Conservation (phyloP, 106 monocot genomes). For the Apostasia ramifera region DNA sequence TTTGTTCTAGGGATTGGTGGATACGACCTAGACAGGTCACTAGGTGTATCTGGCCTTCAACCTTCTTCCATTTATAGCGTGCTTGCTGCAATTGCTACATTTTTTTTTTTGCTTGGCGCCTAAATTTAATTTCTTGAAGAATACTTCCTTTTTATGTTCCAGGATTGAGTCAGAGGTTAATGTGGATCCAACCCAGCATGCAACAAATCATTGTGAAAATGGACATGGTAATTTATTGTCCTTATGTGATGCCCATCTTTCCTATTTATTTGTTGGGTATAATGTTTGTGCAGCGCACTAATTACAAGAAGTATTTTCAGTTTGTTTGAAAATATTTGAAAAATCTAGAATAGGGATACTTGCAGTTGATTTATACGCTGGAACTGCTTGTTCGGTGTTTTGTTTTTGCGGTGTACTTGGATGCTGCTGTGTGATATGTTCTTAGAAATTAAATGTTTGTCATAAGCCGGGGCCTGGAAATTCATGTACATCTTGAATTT, state of each 20-base stretch:
- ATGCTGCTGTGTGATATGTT: neutral
- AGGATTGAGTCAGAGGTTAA: conserved; percentile 78
- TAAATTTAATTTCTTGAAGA: neutral
- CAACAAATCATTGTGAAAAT: conserved; percentile 25
- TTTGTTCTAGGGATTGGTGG: conserved; percentile 96
- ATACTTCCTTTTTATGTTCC: conserved; percentile 10
- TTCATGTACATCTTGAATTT: conserved; percentile 1
- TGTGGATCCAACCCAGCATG: conserved; percentile 21
- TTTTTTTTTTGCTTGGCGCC: neutral
- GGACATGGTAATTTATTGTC: conserved; percentile 48
- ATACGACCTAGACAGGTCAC: conserved; percentile 87
- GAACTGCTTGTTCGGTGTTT: too few species aligned
- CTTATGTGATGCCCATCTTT: neutral
- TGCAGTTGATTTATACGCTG: too few species aligned
- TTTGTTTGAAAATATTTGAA: too few species aligned
- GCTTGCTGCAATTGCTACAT: neutral
- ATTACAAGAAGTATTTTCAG: too few species aligned
- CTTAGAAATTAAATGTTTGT: neutral
- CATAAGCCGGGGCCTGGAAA: neutral
- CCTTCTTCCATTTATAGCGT: neutral
- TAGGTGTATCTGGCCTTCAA: conserved; percentile 1
- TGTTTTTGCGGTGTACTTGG: too few species aligned
- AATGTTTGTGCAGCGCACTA: too few species aligned
- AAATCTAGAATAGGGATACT: too few species aligned
- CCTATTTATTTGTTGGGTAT: neutral